These are phyloP conservation scores for Talinum fruticosum DNA, from an alignment of 148 eudicot species.

Conservation along the genomic window DNA sequence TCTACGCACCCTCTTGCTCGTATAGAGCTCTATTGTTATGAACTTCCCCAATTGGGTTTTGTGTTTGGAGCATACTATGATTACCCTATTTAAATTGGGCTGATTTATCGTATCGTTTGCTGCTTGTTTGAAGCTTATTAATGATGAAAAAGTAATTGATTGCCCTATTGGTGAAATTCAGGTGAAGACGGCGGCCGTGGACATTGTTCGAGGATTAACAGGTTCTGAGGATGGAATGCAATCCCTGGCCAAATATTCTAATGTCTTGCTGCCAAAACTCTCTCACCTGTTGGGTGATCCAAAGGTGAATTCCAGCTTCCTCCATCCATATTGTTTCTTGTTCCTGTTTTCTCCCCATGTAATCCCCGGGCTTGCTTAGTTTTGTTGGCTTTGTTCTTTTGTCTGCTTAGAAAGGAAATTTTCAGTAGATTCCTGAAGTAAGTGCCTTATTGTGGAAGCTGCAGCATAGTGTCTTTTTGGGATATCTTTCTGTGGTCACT, in stretches of 20 bases:
- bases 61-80: background rate
- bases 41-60: background rate
- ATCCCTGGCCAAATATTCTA: constrained; percentile 58
- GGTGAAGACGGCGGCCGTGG: constrained; percentile 86
- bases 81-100: no score
- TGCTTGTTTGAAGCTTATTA: no score
- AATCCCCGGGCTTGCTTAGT: no score
- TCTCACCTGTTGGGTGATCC: constrained; percentile 60
- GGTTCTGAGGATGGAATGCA: constrained; percentile 85
- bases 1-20: background rate
- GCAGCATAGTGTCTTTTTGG: background rate
- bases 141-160: background rate
- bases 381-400: background rate
- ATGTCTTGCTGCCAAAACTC: constrained; percentile 47
- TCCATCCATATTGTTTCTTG: background rate
- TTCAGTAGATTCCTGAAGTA: background rate
- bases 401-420: background rate
- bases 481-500: background rate
- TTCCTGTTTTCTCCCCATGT: no score
- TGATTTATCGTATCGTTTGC: no score
- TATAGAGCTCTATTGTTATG: background rate
- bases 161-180: constrained; percentile 19
- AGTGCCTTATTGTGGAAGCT: background rate
- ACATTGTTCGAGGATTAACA: constrained; percentile 83
- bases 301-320: constrained; percentile 45